These are phyloP conservation scores for Diutina rugosa DNA, from an alignment of 1,139 yeast species.

Conservation along the genomic window DNA sequence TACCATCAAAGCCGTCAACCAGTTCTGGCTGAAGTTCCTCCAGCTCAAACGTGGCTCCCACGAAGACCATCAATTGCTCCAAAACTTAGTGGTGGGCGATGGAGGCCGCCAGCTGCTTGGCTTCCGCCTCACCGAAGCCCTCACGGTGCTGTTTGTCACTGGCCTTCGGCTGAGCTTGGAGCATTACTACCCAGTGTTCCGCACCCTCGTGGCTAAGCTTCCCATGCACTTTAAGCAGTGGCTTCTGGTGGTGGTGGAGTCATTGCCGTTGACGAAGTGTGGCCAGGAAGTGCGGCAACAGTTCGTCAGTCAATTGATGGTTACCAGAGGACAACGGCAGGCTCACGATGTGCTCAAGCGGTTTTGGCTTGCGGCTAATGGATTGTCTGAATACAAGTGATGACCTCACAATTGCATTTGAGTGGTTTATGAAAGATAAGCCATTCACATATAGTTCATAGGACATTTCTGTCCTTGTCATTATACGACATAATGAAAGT, in stretches of 20 bases:
- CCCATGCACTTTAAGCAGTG: slow-evolving; percentile 35
- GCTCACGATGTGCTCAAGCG: slow-evolving; percentile 44
- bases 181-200: slow-evolving; percentile 39
- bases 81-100: slow-evolving; percentile 18
- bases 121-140: slow-evolving; percentile 14
- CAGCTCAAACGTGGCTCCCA: slow-evolving; percentile 39
- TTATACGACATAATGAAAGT: too few species aligned
- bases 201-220: slow-evolving; percentile 38
- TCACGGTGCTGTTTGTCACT: slow-evolving; percentile 23
- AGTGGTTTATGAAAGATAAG: neutral
- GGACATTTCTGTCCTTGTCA: too few species aligned
- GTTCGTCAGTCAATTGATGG: slow-evolving; percentile 41
- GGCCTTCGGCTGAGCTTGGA: slow-evolving; percentile 55
- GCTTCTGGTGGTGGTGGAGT: slow-evolving; percentile 21
- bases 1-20: slow-evolving; percentile 45
- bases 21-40: slow-evolving; percentile 54
- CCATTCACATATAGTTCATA: too few species aligned
- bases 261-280: slow-evolving; percentile 4
- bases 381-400: slow-evolving; percentile 30
- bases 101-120: slow-evolving; percentile 28
- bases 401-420: neutral
- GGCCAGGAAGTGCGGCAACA: slow-evolving; percentile 13
- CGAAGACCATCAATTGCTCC: slow-evolving; percentile 19
- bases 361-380: slow-evolving; percentile 51
- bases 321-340: slow-evolving; percentile 53